Conservation (phyloP, 2,329 filamentous ascomycete species). For the Beauveria sp. region DNA sequence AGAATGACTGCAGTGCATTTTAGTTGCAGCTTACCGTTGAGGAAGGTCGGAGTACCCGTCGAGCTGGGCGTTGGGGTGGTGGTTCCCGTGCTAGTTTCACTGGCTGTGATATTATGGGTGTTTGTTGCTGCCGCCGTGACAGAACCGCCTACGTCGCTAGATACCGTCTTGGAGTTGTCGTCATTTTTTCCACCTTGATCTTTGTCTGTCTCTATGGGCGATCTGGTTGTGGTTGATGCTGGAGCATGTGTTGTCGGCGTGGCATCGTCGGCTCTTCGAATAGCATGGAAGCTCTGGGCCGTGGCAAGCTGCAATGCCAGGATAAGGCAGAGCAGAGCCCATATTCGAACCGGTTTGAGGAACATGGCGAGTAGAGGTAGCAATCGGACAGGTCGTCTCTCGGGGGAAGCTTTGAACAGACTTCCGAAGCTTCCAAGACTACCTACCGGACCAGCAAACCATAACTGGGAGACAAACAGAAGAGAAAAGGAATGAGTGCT, state of each 20-base stretch:
- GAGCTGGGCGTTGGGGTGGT: slow-evolving; percentile 14
- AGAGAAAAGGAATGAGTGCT: not conserved
- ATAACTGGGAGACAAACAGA: not conserved
- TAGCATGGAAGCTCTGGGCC: slow-evolving; percentile 25
- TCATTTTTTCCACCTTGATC: not conserved
- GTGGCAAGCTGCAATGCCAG: slow-evolving; percentile 29
- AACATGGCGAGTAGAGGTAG: slow-evolving; percentile 23
- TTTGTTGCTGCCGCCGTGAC: not conserved
- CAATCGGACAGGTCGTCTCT: not conserved
- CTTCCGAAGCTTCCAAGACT: not conserved
- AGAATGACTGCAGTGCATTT: not conserved
- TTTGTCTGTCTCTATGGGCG: slow-evolving; percentile 15
- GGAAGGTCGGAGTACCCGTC: slow-evolving; percentile 23
- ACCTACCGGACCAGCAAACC: not conserved
- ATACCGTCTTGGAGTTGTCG: not conserved
- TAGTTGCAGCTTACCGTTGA: slow-evolving; percentile 25
- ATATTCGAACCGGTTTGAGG: slow-evolving; percentile 24
- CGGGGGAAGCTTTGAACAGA: not conserved
- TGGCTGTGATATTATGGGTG: not conserved
- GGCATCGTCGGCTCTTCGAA: slow-evolving; percentile 23
- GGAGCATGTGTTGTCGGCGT: slow-evolving; percentile 2
- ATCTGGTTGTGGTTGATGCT: slow-evolving; percentile 13
- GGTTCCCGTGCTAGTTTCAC: slow-evolving; percentile 6
- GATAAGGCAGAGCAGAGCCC: slow-evolving; percentile 31
- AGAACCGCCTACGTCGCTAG: not conserved